Conservation (phyloP, 768 basidiomycete species). For the Suillus alpinus region DNA sequence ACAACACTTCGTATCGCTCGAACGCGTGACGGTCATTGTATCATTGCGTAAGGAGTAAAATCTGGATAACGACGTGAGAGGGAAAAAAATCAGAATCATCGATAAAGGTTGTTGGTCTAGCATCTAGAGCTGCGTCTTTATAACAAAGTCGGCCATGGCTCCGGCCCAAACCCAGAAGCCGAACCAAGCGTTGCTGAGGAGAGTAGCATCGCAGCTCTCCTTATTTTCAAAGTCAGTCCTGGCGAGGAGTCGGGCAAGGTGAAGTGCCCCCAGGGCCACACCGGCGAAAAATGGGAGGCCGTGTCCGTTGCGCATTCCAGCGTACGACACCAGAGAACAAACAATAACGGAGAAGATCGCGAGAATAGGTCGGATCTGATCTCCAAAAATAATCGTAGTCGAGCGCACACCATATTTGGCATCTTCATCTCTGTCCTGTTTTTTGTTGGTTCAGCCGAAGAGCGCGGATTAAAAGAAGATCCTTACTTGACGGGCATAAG, state of each 20-base stretch:
- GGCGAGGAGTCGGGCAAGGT: background rate
- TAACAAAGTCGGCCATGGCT: background rate
- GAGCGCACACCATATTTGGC: slow-evolving; percentile 69
- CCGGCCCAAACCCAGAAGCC: background rate
- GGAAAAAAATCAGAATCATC: no score
- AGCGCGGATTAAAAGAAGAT: background rate
- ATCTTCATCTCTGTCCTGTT: slow-evolving; percentile 73
- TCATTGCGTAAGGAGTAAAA: no score
- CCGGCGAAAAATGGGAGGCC: background rate
- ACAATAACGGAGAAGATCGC: slow-evolving; percentile 54
- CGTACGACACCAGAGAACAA: slow-evolving; percentile 39
- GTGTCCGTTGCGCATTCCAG: slow-evolving; percentile 52
- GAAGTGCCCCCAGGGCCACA: background rate
- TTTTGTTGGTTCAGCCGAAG: slow-evolving; percentile 56
- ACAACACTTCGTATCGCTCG: no score
- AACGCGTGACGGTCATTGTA: no score
- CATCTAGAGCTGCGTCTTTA: background rate
- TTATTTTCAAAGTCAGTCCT: slow-evolving; percentile 1
- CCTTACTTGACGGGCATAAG: background rate
- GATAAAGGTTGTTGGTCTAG: no score
- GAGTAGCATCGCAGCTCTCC: background rate
- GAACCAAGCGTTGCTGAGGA: background rate
- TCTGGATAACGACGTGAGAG: no score
- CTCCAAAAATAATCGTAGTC: slow-evolving; percentile 70
- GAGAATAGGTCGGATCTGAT: slow-evolving; percentile 56